Evolutionary conservation across 768 basidiomycete species (phyloP).

Genomic region (Trametes maxima): DNA sequence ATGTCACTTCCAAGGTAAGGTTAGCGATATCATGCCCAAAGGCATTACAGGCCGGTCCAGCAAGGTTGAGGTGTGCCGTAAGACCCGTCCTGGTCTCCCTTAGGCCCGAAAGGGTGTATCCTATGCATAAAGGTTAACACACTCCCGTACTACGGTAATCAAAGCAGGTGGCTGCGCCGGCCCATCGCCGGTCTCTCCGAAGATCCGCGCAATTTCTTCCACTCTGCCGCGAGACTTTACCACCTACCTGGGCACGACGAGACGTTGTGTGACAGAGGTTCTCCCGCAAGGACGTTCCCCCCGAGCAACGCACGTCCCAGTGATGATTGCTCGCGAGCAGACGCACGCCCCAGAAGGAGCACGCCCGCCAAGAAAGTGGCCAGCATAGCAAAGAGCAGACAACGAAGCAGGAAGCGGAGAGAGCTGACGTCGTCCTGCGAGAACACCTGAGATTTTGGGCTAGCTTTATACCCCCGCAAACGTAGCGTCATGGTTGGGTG

Average conservation of each 20-base stretch:
- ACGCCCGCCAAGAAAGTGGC: constrained; percentile 13
- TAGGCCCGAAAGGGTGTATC: constrained; percentile 55
- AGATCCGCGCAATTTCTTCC: no score
- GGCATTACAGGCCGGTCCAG: constrained; percentile 61
- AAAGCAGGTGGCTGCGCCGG: no score
- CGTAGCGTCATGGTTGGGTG: not conserved
- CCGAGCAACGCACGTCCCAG: not conserved
- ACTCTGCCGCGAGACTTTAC: no score
- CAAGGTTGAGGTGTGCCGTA: constrained; percentile 55
- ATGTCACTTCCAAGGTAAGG: constrained; percentile 66
- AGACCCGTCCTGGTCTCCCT: constrained; percentile 50
- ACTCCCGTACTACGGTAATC: no score
- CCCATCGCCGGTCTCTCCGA: no score
- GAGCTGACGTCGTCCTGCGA: not conserved
- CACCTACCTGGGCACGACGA: constrained; percentile 23
- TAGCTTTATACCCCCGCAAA: constrained; percentile 5
- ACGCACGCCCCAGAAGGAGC: constrained; percentile 4
- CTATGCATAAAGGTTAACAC: constrained; percentile 32
- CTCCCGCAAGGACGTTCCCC: not conserved
- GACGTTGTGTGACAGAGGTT: constrained; percentile 14
- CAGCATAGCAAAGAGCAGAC: constrained; percentile 15
- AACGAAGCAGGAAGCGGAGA: constrained; percentile 2
- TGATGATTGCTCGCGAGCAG: not conserved
- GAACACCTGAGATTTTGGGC: not conserved
- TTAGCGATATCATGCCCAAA: constrained; percentile 61